Evolutionary conservation across 306 rosid genomes (phyloP).

Genomic region (Cotoneaster glaucophyllus): DNA sequence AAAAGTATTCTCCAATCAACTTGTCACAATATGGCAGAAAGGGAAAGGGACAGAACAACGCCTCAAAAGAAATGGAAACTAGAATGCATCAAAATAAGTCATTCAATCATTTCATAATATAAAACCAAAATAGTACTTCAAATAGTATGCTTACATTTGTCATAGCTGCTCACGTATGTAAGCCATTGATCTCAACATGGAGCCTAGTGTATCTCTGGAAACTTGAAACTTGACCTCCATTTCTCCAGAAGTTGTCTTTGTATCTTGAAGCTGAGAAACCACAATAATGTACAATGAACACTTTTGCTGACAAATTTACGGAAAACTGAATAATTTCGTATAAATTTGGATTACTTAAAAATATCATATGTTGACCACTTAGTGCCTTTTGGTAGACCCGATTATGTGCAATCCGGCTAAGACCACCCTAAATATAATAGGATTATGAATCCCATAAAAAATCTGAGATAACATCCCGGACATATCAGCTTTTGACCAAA

Average conservation of each 20-base stretch:
- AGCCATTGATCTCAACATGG: constrained; percentile 72
- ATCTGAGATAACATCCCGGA: too few relatives aligned
- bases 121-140: constrained; percentile 2
- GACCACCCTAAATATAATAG: too few relatives aligned
- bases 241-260: constrained; percentile 64
- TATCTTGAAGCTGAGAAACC: constrained; percentile 61
- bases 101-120: constrained; percentile 5
- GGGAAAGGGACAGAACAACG: background rate
- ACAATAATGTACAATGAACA: constrained; percentile 12
- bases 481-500: too few relatives aligned
- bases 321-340: background rate
- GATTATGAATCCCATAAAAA: too few relatives aligned
- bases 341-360: background rate
- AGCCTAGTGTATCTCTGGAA: constrained; percentile 56
- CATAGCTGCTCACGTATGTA: constrained; percentile 66
- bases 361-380: background rate
- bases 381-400: background rate
- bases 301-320: background rate
- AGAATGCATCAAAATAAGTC: background rate
- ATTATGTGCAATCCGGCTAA: too few relatives aligned
- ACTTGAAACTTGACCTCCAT: constrained; percentile 79
- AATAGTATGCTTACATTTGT: constrained; percentile 44
- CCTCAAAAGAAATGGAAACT: constrained; percentile 4
- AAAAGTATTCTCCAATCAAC: background rate
- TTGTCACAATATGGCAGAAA: background rate